Evolutionary conservation across 805 yeast genomes (phyloP), one percentile per base, ranked within the genome.

Genomic region (Sugiyamaella lignohabitans): DNA sequence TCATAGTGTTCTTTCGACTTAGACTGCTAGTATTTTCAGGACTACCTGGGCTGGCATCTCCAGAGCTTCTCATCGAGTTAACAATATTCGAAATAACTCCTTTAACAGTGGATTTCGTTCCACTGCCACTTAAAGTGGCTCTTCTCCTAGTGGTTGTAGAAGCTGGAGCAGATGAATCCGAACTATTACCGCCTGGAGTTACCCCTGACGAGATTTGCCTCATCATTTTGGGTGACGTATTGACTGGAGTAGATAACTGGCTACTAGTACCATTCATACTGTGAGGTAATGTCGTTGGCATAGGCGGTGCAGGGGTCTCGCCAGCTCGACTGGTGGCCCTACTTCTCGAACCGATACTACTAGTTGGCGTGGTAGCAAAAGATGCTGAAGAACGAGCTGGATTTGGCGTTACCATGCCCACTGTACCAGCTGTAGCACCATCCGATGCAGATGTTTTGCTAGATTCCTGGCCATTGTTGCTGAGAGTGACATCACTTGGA

Each of bases 21-120:
- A 22, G 17, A n/a, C 42, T 34, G n/a, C n/a, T n/a, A n/a, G n/a
- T n/a, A 29, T 42, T 46, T 18, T 19, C 10, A n/a, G 38, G 24
- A 30, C 47, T 44, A 19, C 30, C 22, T 8, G 43, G n/a, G n/a
- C 42, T 32, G 30, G 17, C 20, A 14, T 32, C 22, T 21, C 42
- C 34, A 2, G 49, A 36, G 20, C 47, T 46, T 19, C 53, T 21
- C 53, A 56, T 51, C 6, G 54, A 45, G 43, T 50, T 53, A 39
- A 56, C 60, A 29, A 56, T 45, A 44, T 53, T 55, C 27, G 58
- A 51, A 20, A 56, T 29, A 19, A 56, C 60, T 3, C 60, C 58
- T 43, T 53, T 55, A 22, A 56, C 55, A 2, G 51, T 43, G 40
- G 46, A 48, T 16, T 48, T 29, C 14, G 32, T 27, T 8, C 32